Evolutionary conservation across 148 eudicot species (phyloP), one percentile per base, ranked within the genome.

Genomic region (Silene latifolia): DNA sequence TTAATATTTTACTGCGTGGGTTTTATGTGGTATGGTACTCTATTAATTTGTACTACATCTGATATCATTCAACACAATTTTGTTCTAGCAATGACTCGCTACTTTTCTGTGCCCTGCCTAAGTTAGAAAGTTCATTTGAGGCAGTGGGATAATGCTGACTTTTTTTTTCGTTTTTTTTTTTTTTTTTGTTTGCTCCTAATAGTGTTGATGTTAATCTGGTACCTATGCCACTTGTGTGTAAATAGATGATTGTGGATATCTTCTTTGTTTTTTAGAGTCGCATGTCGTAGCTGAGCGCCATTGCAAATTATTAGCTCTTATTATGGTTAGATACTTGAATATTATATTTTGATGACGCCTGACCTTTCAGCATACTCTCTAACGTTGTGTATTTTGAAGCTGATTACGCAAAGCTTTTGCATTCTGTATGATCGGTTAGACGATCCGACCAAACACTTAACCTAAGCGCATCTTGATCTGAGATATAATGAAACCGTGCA

Each of bases 1-100:
- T 82, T 92, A 61, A 89, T 20, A 84, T 95, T 77, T 81, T 95
- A 86, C 85, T 95, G 77, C 90, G 92, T 79, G 92, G 90, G 63
- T 95, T 92, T 75, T 92, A 92, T 85, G 35, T 92, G 91, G 97
- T 95, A 94, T 67, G 35, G 35, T 4, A 32, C 71, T 74, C 78
- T 70, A 59, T 58, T 57, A 21, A 19, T 44, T 23, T 60, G 1
- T 66, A 65, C 51, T 39, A 35, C 29, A 24, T 54, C 44, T 39
- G 44, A 39, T 39, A 39, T 39, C 44, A 7, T 39, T 39, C 44
- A 35, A 39, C 44, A 23, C 11, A 25, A 12, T 58, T 29, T 12
- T 35, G 32, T 21, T 69, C 35, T 69, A 17, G 25, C 47, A 44
- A 46, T 35, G 44, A n/a, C 23, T 66, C 4, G 18, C 47, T 47